phyloP scores from a whole-genome alignment of 192 early-diverging fungal genomes.

The Dimargaris xerosporica region DNA sequence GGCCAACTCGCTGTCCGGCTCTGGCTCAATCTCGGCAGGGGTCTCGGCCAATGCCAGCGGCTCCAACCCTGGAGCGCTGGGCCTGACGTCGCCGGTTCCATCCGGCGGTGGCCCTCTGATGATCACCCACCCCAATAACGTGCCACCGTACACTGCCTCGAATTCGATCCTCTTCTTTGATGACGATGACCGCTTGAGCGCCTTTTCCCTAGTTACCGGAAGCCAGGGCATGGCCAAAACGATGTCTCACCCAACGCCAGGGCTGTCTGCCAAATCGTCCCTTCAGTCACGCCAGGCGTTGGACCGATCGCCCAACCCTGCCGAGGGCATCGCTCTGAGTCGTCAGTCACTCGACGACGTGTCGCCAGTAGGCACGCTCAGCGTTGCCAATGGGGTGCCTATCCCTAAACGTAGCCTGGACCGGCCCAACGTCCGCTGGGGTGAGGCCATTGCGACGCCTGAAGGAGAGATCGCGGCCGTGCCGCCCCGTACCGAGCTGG shows the following conservation, averaged over 20 bases:
- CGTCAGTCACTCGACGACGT: too few species aligned
- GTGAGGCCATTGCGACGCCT: neutral
- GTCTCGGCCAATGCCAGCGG: neutral
- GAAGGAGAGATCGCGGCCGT: neutral
- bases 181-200: conserved; percentile 10
- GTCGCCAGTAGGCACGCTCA: too few species aligned
- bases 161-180: conserved; percentile 12
- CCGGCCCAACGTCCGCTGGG: neutral
- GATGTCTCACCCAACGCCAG: too few species aligned
- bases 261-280: too few species aligned
- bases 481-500: neutral
- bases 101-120: neutral
- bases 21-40: neutral
- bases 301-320: too few species aligned
- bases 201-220: conserved; percentile 3
- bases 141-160: conserved; percentile 3
- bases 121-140: conserved; percentile 6
- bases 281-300: too few species aligned
- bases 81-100: neutral
- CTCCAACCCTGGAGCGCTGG: neutral
- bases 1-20: neutral
- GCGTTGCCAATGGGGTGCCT: too few species aligned
- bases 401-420: neutral
- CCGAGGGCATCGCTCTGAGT: too few species aligned
- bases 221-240: neutral